These are phyloP conservation scores for Amanita subjunquillea DNA, from an alignment of 768 basidiomycete genomes.

Conservation along the genomic window DNA sequence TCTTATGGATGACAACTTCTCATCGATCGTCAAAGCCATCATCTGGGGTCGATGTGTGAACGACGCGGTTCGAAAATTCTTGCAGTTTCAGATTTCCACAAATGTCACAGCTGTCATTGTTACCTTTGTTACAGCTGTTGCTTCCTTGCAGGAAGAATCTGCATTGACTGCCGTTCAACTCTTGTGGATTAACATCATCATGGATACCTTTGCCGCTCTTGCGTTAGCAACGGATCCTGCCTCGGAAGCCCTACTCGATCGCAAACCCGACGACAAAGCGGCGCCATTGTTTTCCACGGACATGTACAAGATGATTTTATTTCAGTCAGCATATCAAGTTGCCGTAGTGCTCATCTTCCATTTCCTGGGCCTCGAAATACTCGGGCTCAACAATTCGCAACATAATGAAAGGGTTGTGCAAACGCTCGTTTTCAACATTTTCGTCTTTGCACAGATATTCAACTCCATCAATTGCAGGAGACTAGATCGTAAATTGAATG, in stretches of 20 bases:
- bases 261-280: conserved; percentile 84
- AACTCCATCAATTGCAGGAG: conserved; percentile 90
- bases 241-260: conserved; percentile 64
- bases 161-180: conserved; percentile 95
- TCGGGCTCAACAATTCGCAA: conserved; percentile 38
- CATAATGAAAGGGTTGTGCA: conserved; percentile 43
- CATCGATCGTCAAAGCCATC: conserved; percentile 93
- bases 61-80: conserved; percentile 93
- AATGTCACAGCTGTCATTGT: conserved; percentile 95
- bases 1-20: conserved; percentile 95
- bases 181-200: conserved; percentile 98
- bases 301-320: conserved; percentile 95
- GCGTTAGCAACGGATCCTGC: conserved; percentile 97
- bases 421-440: conserved; percentile 95
- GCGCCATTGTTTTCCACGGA: conserved; percentile 84
- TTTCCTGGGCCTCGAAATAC: conserved; percentile 67
- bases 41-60: conserved; percentile 99
- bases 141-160: conserved; percentile 64
- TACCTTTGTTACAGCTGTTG: conserved; percentile 85
- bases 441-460: conserved; percentile 96
- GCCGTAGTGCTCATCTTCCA: conserved; percentile 80
- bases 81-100: conserved; percentile 91
- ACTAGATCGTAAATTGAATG: conserved; percentile 77
- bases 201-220: conserved; percentile 97
- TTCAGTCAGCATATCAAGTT: conserved; percentile 86